Evolutionary conservation across 257 asterid genomes (phyloP), one percentile per base, ranked within the genome.

Genomic region (Lycium barbarum): DNA sequence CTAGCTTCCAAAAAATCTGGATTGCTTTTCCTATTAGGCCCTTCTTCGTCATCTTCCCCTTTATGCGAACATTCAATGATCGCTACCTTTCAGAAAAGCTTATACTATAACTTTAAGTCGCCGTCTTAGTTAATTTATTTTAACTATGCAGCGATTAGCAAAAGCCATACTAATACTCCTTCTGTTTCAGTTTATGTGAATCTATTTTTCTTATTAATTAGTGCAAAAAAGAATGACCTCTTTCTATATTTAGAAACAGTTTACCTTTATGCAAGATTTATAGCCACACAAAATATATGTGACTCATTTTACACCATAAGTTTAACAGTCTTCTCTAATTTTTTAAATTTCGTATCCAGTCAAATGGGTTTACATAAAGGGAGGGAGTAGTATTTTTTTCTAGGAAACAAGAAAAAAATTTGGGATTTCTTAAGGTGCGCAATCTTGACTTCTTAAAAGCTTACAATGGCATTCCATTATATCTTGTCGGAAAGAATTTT

Each of bases 81-180:
- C 53, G 9, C 9, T 17, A 61, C 82, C 63, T n/a, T 18, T 59
- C 58, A n/a, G 65, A 35, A 80, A 80, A 61, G 43, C 59, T 38
- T 81, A 59, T 81, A 1, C 9, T 81, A 58, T 61, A 38, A 18
- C 74, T 74, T 74, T 74, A 36, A 40, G 3, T 22, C 40, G 79
- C 53, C 67, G 70, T 47, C 38, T 40, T 47, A 18, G 55, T 47
- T 81, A 40, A 20, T 5, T 22, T 10, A 18, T 43, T 81, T 80
- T 81, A 61, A 61, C 2, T 61, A 61, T 43, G 84, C 84, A 74
- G 84, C 84, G 84, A 57, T 61, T 61, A 61, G 84, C 61, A 81
- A 81, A 81, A 81, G 61, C 58, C 38, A 45, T 5, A 45, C 13
- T 36, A 36, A 40, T 40, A 40, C 45, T 4, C 9, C 9, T 2